Base-by-base conservation (phyloP, 768 basidiomycete species). In the Mycena epipterygia region DNA sequence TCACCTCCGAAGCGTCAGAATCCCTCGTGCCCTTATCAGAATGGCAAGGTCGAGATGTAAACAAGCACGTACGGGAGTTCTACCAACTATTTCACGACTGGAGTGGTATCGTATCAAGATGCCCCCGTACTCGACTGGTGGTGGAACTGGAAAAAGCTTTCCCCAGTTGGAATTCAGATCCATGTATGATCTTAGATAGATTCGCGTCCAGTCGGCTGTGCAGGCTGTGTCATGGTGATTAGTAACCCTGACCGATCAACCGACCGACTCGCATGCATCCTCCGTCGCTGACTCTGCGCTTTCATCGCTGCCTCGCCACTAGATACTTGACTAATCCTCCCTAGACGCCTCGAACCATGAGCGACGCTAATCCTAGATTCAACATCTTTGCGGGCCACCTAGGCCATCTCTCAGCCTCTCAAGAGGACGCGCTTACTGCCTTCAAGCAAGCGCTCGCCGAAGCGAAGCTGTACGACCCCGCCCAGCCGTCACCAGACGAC, bases 401-500 rank as follows among this genome's bases (percentile, higher is more conserved):
- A 5, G 88, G 87, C 2, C 85, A 89, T 74, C 86, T 92, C 52
- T 83, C 88, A 5, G 46, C 76, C 5, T 77, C 81, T 4, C 90
- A 93, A 72, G 76, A 87, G 67, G 77, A 82, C 30, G 82, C 85
- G 14, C 80, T 94, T 25, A 75, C 78, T 6, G 74, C 77, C 0
- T 92, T 95, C 84, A 92, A 89, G 76, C 74, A 81, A 16, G 83
- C 80, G 49, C 82, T 94, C 19, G 73, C 70, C 4, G 80, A 84
- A 29, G 86, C 86, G 3, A 81, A 83, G n/a, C 83, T 93, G 35
- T 94, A 91, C 77, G 80, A 81, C 30, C 72, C 66, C 1, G 58
- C 52, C 32, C 74, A 70, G 19, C 83, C 90, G 0, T 89, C 89
- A 4, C 89, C 90, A 70, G 89, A 92, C 58, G 93, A 95, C 46